These are phyloP conservation scores for Chytriomyces sp. DNA, from an alignment of 192 early-diverging fungal genomes.

Conservation along the genomic window DNA sequence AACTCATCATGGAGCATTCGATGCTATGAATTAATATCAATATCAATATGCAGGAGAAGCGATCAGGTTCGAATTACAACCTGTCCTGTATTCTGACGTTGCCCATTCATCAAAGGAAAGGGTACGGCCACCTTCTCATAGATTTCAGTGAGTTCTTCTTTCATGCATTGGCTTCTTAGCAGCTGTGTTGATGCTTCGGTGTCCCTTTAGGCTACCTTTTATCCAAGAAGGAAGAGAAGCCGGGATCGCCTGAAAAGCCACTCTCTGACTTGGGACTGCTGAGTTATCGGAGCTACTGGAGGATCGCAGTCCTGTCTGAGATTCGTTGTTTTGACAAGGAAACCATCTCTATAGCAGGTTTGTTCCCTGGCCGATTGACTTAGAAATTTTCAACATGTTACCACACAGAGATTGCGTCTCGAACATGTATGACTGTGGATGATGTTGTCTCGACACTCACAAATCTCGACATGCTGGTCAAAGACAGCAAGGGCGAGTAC, in stretches of 20 bases:
- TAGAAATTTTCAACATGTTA: neutral
- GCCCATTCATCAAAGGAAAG: slow-evolving; percentile 87
- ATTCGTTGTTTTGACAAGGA: neutral
- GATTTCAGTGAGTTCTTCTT: slow-evolving; percentile 78
- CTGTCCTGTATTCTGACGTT: slow-evolving; percentile 93
- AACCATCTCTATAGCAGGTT: neutral
- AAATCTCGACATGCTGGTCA: slow-evolving; percentile 44
- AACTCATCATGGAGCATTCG: neutral
- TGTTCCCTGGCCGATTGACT: neutral
- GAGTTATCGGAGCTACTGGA: slow-evolving; percentile 61
- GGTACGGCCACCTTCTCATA: slow-evolving; percentile 90
- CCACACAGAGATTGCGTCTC: slow-evolving; percentile 31
- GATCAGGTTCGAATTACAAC: slow-evolving; percentile 84
- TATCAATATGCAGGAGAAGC: slow-evolving; percentile 73
- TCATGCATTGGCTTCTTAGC: neutral
- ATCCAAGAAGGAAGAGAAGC: slow-evolving; percentile 71
- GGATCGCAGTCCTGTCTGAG: neutral
- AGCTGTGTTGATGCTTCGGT: neutral
- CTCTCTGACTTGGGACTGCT: slow-evolving; percentile 84
- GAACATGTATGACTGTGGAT: slow-evolving; percentile 49
- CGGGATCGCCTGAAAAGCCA: slow-evolving; percentile 91
- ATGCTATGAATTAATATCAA: slow-evolving; percentile 1
- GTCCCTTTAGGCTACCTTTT: slow-evolving; percentile 73
- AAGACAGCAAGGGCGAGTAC: slow-evolving; percentile 46
- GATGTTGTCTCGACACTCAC: slow-evolving; percentile 49